These are phyloP conservation scores for Verticillium zaregamsianum DNA, from an alignment of 2,329 filamentous ascomycete species.

Conservation along the genomic window DNA sequence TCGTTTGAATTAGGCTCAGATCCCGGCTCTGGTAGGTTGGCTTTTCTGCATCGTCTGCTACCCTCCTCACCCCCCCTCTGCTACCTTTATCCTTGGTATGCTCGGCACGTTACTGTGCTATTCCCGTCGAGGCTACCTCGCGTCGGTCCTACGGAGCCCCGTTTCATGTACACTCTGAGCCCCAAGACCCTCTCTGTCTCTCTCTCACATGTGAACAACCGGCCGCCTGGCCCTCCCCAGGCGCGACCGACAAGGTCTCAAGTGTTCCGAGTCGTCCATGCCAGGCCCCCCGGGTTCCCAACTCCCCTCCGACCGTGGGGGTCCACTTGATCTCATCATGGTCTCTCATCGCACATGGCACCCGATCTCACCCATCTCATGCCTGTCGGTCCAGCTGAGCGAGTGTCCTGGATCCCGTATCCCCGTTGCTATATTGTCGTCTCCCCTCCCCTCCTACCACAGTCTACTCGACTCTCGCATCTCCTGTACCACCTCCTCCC, in stretches of 20 bases:
- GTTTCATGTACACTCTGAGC: background rate
- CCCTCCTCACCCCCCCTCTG: background rate
- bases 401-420: conserved; percentile 8
- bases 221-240: background rate
- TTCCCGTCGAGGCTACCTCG: background rate
- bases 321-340: conserved; percentile 13
- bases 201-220: background rate
- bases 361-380: background rate
- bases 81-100: background rate
- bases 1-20: background rate
- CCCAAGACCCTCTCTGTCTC: background rate
- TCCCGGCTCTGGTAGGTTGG: background rate
- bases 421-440: conserved; percentile 12
- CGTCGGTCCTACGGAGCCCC: background rate
- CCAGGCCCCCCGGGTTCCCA: background rate
- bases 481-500: background rate
- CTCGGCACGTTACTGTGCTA: background rate
- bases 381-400: conserved; percentile 2
- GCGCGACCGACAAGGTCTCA: background rate
- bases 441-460: conserved; percentile 1
- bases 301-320: conserved; percentile 6
- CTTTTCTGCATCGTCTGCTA: background rate
- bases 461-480: background rate
- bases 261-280: background rate
- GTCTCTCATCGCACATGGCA: background rate